These are phyloP conservation scores for Emergomyces pasteurianus DNA, from an alignment of 2,329 filamentous ascomycete species.

Conservation along the genomic window DNA sequence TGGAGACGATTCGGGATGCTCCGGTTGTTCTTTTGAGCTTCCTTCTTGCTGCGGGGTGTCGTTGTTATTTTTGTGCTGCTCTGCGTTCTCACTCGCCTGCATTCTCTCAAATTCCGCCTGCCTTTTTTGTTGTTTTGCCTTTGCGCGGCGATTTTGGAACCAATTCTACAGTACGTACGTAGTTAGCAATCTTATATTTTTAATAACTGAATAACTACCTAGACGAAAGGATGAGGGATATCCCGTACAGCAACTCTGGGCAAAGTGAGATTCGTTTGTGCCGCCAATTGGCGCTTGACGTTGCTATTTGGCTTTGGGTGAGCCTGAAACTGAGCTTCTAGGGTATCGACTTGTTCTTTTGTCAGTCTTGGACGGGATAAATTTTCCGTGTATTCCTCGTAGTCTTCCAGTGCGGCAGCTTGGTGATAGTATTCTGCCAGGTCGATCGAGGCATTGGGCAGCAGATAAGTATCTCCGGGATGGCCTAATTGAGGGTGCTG, in stretches of 20 bases:
- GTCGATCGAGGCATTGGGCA: slow-evolving; percentile 28
- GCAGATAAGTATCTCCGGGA: slow-evolving; percentile 28
- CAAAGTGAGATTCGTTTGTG: slow-evolving; percentile 37
- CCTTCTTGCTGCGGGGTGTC: slow-evolving; percentile 13
- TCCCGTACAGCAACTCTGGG: slow-evolving; percentile 39
- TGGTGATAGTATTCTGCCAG: slow-evolving; percentile 32
- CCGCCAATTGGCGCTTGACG: slow-evolving; percentile 37
- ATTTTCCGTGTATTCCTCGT: slow-evolving; percentile 37
- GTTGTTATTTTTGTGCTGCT: slow-evolving; percentile 23
- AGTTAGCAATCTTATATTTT: neutral
- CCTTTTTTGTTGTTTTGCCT: slow-evolving; percentile 40
- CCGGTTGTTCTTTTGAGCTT: slow-evolving; percentile 10
- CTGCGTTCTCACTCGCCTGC: slow-evolving; percentile 20
- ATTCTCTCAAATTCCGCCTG: slow-evolving; percentile 38
- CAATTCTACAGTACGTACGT: slow-evolving; percentile 30
- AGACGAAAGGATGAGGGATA: neutral
- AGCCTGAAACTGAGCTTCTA: slow-evolving; percentile 39
- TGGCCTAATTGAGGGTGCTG: slow-evolving; percentile 27
- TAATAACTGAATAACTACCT: neutral
- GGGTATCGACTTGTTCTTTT: slow-evolving; percentile 39
- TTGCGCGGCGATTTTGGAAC: slow-evolving; percentile 42
- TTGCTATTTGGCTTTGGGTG: slow-evolving; percentile 41
- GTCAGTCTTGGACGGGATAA: slow-evolving; percentile 38
- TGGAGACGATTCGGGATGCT: neutral
- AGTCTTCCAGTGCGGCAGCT: slow-evolving; percentile 29